Conservation (phyloP, 305 asterid species). For the Solanum aculeatissimum region DNA sequence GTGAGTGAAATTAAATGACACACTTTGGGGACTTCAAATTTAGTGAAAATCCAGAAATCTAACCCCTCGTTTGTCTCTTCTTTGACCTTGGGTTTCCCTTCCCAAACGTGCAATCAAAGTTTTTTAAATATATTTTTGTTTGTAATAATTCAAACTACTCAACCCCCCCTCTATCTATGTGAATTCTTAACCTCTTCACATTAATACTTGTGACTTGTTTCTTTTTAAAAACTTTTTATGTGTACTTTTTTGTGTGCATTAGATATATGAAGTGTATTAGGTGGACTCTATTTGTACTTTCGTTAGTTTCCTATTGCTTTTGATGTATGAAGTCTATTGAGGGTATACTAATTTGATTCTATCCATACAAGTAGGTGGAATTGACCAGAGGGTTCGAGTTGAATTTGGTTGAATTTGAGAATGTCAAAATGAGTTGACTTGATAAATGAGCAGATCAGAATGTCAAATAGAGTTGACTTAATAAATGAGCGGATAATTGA, state of each 20-base stretch:
- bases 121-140: constrained; percentile 13
- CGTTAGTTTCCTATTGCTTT: neutral
- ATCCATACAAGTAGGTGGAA: fast-evolving
- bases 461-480: too few species aligned
- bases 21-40: constrained; percentile 36
- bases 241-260: neutral
- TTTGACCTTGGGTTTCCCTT: constrained; percentile 79
- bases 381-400: neutral
- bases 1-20: constrained; percentile 35
- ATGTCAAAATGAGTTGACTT: neutral
- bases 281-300: neutral
- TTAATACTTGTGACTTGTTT: neutral
- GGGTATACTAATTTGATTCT: neutral
- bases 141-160: constrained; percentile 15
- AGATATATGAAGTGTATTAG: neutral
- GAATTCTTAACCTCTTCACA: constrained; percentile 4
- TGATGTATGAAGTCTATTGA: neutral
- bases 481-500: too few species aligned
- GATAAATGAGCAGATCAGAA: neutral
- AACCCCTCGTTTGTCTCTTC: constrained; percentile 67
- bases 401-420: neutral
- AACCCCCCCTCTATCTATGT: neutral
- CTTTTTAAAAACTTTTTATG: neutral
- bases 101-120: constrained; percentile 57
- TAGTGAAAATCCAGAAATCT: constrained; percentile 42